Conservation (phyloP, 257 asterid genomes). For the Solanum corneliomulleri region DNA sequence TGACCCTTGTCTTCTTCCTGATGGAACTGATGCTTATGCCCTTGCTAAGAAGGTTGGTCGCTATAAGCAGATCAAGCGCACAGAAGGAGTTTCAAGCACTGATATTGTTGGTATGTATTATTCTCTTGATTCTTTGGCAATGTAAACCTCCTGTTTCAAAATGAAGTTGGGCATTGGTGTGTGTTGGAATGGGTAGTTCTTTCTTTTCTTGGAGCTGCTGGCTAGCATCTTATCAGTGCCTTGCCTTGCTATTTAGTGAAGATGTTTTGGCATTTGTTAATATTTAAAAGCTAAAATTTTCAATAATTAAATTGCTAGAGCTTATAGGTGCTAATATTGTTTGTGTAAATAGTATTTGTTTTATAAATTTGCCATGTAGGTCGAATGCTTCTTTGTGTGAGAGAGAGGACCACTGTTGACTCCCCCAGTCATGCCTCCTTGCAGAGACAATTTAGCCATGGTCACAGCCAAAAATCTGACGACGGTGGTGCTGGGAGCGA, state of each 20-base stretch:
- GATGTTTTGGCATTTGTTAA: not conserved
- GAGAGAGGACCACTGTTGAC: conserved; percentile 77
- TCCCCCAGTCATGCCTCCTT: conserved; percentile 70
- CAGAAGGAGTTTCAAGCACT: conserved; percentile 95
- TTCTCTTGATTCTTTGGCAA: not conserved
- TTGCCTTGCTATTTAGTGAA: not conserved
- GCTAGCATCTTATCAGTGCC: not conserved
- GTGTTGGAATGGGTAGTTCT: not conserved
- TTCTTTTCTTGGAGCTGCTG: not conserved
- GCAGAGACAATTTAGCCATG: conserved; percentile 95
- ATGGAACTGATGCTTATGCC: conserved; percentile 95
- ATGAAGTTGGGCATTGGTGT: not conserved
- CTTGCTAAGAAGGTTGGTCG: conserved; percentile 94
- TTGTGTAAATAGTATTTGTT: not conserved
- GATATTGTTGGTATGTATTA: conserved; percentile 72
- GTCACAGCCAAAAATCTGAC: conserved; percentile 78
- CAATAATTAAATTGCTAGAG: not conserved
- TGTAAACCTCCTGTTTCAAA: not conserved
- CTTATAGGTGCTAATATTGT: not conserved
- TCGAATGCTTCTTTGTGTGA: conserved; percentile 97
- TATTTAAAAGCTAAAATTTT: not conserved
- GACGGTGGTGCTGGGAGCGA: conserved; percentile 70
- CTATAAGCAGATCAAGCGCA: conserved; percentile 90
- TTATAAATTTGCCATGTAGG: conserved; percentile 26
- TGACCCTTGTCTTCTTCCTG: conserved; percentile 91